A percentile compares a stretch with the other conserved stretches of the same genome.
Evolutionary conservation across 23 red algal species (phyloP).

Genomic region (Gracilaria gracilis): DNA sequence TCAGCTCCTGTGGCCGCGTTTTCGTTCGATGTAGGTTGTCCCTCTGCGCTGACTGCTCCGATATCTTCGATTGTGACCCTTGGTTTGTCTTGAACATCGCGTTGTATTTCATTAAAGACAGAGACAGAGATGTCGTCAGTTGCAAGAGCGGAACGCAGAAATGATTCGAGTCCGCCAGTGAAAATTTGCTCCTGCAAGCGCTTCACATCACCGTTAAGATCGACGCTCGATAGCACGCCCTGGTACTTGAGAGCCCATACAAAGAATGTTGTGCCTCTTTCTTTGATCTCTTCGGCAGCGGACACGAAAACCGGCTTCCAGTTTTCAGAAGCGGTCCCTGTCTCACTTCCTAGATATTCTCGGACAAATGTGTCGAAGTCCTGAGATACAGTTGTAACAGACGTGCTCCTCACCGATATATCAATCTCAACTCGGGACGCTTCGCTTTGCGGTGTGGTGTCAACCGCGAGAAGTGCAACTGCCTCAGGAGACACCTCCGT

Average conservation of each 20-base stretch:
- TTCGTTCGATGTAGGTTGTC: background rate
- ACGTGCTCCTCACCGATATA: background rate
- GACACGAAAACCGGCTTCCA: conserved; percentile 9
- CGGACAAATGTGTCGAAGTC: background rate
- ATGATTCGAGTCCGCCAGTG: background rate
- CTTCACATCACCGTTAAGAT: background rate
- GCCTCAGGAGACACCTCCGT: background rate
- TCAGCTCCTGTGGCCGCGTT: background rate
- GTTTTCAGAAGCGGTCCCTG: background rate
- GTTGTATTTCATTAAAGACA: background rate
- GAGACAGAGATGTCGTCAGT: background rate
- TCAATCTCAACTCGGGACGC: background rate
- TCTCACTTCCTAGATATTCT: background rate
- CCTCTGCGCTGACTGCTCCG: background rate
- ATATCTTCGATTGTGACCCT: background rate
- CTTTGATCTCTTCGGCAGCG: background rate
- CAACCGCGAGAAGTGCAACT: background rate
- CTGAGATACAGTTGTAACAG: background rate
- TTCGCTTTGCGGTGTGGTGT: background rate
- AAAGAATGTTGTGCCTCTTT: background rate
- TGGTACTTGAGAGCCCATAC: background rate
- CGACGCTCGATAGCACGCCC: background rate
- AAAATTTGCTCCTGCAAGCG: background rate
- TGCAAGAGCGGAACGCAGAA: background rate
- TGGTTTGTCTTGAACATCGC: background rate